A percentile compares a stretch with the other conserved stretches of the same genome.
phyloP scores from a whole-genome alignment of 2,329 filamentous ascomycete species.

The Sphaerostilbella broomeana region DNA sequence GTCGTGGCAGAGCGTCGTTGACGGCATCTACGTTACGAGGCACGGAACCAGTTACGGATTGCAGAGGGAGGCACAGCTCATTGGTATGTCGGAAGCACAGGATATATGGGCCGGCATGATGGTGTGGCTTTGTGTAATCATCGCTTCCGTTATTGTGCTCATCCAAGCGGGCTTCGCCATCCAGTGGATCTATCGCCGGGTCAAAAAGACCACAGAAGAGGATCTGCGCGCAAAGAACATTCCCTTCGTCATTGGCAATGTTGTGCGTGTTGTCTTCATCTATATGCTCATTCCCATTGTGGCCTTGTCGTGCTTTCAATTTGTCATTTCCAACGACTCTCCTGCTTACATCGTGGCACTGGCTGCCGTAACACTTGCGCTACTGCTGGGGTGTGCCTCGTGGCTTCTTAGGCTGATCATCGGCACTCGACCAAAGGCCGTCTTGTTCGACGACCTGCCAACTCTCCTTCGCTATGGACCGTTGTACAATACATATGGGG shows the following conservation, averaged over 20 bases:
- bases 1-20: slow-evolving; percentile 61
- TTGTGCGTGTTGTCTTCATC: slow-evolving; percentile 83
- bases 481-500: slow-evolving; percentile 94
- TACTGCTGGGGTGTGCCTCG: slow-evolving; percentile 64
- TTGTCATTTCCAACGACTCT: slow-evolving; percentile 66
- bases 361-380: slow-evolving; percentile 66
- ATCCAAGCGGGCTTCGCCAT: slow-evolving; percentile 70
- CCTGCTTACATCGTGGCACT: slow-evolving; percentile 65
- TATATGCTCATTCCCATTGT: slow-evolving; percentile 86
- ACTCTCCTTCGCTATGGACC: slow-evolving; percentile 87
- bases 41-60: slow-evolving; percentile 79
- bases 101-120: slow-evolving; percentile 96
- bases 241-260: slow-evolving; percentile 73
- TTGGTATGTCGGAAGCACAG: slow-evolving; percentile 66
- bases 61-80: slow-evolving; percentile 68
- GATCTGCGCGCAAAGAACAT: slow-evolving; percentile 87
- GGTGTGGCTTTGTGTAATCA: slow-evolving; percentile 77
- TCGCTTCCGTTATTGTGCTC: slow-evolving; percentile 59
- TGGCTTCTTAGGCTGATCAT: slow-evolving; percentile 81
- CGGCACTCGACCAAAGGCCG: slow-evolving; percentile 71
- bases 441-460: slow-evolving; percentile 87
- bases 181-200: slow-evolving; percentile 68
- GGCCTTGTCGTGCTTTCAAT: slow-evolving; percentile 81
- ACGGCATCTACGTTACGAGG: slow-evolving; percentile 81
- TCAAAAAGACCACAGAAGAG: slow-evolving; percentile 70